These are phyloP conservation scores for Dalbergia oliveri DNA, from an alignment of 306 rosid genomes.

Conservation along the genomic window DNA sequence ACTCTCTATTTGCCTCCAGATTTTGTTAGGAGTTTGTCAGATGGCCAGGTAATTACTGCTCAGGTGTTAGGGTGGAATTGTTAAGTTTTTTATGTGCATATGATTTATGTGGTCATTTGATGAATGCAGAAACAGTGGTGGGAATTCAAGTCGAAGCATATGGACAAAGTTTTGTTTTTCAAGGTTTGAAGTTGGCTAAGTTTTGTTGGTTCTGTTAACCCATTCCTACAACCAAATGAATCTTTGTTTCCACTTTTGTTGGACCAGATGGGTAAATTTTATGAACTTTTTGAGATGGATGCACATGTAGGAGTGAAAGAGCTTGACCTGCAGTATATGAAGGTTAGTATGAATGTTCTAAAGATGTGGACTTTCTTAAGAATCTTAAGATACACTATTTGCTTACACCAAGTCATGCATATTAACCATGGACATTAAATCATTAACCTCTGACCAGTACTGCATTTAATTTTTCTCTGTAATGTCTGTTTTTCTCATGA, in stretches of 20 bases:
- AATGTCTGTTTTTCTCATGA: neutral
- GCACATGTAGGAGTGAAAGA: constrained; percentile 90
- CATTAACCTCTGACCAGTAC: neutral
- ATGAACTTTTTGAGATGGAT: constrained; percentile 98
- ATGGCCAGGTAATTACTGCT: constrained; percentile 72
- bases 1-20: constrained; percentile 80
- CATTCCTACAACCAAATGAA: constrained; percentile 41
- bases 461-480: neutral
- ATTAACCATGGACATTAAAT: neutral
- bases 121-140: constrained; percentile 93
- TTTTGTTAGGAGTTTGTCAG: constrained; percentile 76
- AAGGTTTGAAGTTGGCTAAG: constrained; percentile 61
- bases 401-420: neutral
- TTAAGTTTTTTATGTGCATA: constrained; percentile 34
- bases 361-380: constrained; percentile 30
- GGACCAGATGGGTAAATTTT: constrained; percentile 93
- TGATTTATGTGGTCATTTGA: constrained; percentile 38
- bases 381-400: constrained; percentile 14
- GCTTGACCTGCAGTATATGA: constrained; percentile 93
- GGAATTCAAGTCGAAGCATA: constrained; percentile 96
- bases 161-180: constrained; percentile 95
- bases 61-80: constrained; percentile 18
- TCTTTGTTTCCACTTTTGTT: constrained; percentile 31
- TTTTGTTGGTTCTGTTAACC: constrained; percentile 36
- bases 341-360: constrained; percentile 55